Percentiles rank a stretch among this genome's conserved stretches.
phyloP scores from a whole-genome alignment of 1,139 yeast genomes.

The Kluyveromyces sp. region DNA sequence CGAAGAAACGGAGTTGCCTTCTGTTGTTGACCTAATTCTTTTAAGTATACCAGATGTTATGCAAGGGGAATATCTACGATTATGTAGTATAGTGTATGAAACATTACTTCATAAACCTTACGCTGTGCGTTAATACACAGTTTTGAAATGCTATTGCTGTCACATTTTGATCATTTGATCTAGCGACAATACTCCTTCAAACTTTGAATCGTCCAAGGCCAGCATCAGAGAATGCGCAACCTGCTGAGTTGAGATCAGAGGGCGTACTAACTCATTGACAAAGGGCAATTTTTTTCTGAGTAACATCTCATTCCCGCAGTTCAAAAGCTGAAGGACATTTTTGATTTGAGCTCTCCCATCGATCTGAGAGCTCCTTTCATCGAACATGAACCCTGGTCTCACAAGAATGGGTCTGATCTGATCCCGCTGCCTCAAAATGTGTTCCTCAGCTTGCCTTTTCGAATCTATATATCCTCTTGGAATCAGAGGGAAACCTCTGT shows the following conservation, averaged over 20 bases:
- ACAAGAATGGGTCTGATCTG: conserved; percentile 53
- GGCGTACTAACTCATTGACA: conserved; percentile 49
- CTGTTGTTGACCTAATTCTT: too few species aligned
- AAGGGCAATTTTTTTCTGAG: conserved; percentile 29
- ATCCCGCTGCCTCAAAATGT: conserved; percentile 34
- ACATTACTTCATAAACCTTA: too few species aligned
- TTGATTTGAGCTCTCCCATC: conserved; percentile 34
- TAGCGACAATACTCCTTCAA: conserved; percentile 52
- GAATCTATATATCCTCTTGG: conserved; percentile 67
- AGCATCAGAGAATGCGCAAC: conserved; percentile 58
- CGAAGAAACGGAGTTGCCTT: too few species aligned
- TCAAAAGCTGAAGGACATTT: conserved; percentile 34
- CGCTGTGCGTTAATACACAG: too few species aligned
- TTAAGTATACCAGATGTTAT: not conserved
- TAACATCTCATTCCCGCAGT: conserved; percentile 39
- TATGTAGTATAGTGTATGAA: not conserved
- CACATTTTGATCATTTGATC: conserved; percentile 39
- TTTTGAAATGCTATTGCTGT: not conserved
- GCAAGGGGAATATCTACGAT: not conserved
- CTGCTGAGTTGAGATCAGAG: conserved; percentile 59
- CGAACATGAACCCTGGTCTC: conserved; percentile 83
- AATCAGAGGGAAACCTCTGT: conserved; percentile 56
- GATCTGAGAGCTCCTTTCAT: conserved; percentile 36
- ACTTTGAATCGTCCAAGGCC: conserved; percentile 43
- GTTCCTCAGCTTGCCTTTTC: conserved; percentile 70